These are phyloP conservation scores for Fraxinus paxiana DNA, from an alignment of 305 asterid genomes.

Conservation along the genomic window DNA sequence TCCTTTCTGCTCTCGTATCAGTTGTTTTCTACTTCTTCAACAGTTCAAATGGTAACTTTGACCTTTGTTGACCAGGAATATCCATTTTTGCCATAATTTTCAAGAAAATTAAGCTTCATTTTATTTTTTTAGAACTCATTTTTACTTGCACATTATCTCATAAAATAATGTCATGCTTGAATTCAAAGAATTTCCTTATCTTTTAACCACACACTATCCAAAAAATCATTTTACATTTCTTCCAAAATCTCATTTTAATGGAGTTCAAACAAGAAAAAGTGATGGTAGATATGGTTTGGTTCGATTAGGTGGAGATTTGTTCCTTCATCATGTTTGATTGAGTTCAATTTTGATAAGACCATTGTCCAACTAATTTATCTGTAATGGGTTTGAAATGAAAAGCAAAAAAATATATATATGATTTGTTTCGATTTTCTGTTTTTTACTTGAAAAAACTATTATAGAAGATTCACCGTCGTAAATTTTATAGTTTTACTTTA, in stretches of 20 bases:
- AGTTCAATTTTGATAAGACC: neutral
- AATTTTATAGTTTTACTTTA: no score
- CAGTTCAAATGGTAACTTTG: neutral
- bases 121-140: no score
- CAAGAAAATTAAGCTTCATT: neutral
- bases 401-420: no score
- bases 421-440: no score
- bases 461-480: no score
- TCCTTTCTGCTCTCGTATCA: slow-evolving; percentile 25
- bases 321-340: neutral
- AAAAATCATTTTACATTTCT: no score
- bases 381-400: no score
- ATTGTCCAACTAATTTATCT: neutral
- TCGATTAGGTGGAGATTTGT: neutral
- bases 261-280: neutral
- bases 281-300: neutral
- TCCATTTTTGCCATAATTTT: neutral
- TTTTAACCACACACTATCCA: no score
- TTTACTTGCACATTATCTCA: neutral
- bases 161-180: no score
- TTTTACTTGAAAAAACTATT: no score
- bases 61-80: neutral
- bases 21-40: neutral
- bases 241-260: neutral
- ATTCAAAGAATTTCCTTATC: no score